phyloP scores from a whole-genome alignment of 495 filamentous ascomycete species.

The Rostrohypoxylon terebratum region DNA sequence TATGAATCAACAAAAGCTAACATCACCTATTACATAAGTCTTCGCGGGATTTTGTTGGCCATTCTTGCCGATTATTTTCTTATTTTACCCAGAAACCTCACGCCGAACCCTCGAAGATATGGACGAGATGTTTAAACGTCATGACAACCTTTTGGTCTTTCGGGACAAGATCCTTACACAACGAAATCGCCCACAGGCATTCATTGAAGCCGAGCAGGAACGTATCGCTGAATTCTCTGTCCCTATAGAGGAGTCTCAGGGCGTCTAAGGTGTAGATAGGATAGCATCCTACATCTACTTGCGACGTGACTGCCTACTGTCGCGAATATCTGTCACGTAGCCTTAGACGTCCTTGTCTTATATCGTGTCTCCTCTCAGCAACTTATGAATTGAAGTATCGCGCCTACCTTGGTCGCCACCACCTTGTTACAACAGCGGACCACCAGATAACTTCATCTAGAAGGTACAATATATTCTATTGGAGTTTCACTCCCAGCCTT shows the following conservation, averaged over 20 bases:
- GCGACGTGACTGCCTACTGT: background rate
- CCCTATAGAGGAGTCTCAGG: background rate
- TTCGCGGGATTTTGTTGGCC: conserved; percentile 51
- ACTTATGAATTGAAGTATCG: background rate
- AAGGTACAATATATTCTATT: background rate
- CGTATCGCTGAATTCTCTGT: conserved; percentile 17
- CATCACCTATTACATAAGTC: conserved; percentile 34
- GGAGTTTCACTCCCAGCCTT: background rate
- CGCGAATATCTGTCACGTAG: background rate
- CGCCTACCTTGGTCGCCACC: background rate
- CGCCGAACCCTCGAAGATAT: conserved; percentile 54
- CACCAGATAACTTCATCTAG: background rate
- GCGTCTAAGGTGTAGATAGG: background rate
- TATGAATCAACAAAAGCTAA: background rate
- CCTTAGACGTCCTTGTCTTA: background rate
- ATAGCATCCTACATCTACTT: background rate
- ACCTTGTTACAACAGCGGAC: background rate
- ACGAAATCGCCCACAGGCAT: conserved; percentile 39
- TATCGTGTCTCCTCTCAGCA: background rate
- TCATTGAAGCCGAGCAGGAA: conserved; percentile 46
- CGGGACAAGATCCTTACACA: conserved; percentile 44
- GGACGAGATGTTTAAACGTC: conserved; percentile 50
- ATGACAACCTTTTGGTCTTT: conserved; percentile 41
- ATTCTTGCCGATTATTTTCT: conserved; percentile 50
- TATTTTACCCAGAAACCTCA: conserved; percentile 54